A percentile compares a stretch with the other conserved stretches of the same genome.
These are phyloP conservation scores for Lactifluus piperatus DNA, from an alignment of 768 basidiomycete genomes.

Conservation along the genomic window DNA sequence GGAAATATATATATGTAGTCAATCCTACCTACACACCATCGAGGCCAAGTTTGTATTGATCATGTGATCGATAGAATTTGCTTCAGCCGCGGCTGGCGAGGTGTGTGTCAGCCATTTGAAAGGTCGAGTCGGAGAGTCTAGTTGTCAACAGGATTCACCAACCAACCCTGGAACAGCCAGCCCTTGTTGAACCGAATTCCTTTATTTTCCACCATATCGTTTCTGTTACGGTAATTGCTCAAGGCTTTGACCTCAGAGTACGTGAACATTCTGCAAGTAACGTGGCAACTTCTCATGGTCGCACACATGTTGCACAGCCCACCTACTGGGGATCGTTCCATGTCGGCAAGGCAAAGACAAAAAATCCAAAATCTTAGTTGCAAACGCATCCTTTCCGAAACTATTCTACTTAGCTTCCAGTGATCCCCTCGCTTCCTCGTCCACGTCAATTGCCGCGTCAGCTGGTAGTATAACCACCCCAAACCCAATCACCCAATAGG, in stretches of 20 bases:
- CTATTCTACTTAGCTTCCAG: background rate
- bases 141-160: too few species aligned
- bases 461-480: background rate
- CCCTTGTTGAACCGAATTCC: background rate
- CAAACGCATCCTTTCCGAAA: constrained; percentile 45
- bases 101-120: too few species aligned
- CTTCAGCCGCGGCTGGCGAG: too few species aligned
- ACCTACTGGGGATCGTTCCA: constrained; percentile 19
- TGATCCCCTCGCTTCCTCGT: background rate
- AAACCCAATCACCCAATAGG: constrained; percentile 25
- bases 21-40: too few species aligned
- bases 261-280: background rate
- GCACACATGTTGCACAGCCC: background rate
- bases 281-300: background rate
- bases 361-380: constrained; percentile 52
- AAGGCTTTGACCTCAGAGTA: background rate
- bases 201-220: background rate
- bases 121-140: too few species aligned
- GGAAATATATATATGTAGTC: too few species aligned
- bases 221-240: background rate
- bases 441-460: background rate
- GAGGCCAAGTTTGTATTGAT: too few species aligned
- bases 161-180: too few species aligned
- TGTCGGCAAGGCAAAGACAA: constrained; percentile 57
- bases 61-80: too few species aligned